Evolutionary conservation across 2,329 filamentous ascomycete genomes (phyloP), one percentile per base, ranked within the genome.

Genomic region (Balansia obtecta): DNA sequence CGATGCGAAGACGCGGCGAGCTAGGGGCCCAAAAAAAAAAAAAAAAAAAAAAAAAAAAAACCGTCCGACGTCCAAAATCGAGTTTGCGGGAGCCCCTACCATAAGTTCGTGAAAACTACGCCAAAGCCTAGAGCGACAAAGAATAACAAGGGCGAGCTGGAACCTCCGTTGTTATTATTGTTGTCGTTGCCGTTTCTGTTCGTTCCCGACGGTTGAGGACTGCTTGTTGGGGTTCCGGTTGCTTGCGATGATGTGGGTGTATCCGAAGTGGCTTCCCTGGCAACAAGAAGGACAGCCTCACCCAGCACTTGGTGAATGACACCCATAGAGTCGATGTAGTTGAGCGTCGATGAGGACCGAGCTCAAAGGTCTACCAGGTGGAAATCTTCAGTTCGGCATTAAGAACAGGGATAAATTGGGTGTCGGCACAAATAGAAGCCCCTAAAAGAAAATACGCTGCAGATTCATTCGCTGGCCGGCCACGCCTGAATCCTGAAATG

Each of bases 91-190:
- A 27, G 27, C 53, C 85, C 85, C 73, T 77, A 97, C 93, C 93
- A 98, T 68, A 98, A 72, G 68, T 98, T 98, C 47, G 93, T 98
- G 63, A 98, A 98, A 43, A 98, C 93, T 18, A 98, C 93, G 60
- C 93, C 93, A 61, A 98, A 97, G 4, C 93, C 93, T 32, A 98
- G 74, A 15, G 93, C 91, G 51, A 97, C 89, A 65, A 97, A 96
- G 71, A 97, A 97, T 6, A 74, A 63, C 18, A 74, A 57, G 5
- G 71, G 71, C 6, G 71, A 74, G 50, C 66, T 74, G 30, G 65
- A 64, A 41, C 65, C 63, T 30, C 56, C 52, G 37, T 50, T 49
- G 4, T 53, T 51, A 47, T 54, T 51, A 39, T 53, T 51, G 46
- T 53, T 50, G 38, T 57, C 55, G 32, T 53, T 50, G 38, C 56